phyloP scores from a whole-genome alignment of 306 rosid species.

The Rosa rugosa region DNA sequence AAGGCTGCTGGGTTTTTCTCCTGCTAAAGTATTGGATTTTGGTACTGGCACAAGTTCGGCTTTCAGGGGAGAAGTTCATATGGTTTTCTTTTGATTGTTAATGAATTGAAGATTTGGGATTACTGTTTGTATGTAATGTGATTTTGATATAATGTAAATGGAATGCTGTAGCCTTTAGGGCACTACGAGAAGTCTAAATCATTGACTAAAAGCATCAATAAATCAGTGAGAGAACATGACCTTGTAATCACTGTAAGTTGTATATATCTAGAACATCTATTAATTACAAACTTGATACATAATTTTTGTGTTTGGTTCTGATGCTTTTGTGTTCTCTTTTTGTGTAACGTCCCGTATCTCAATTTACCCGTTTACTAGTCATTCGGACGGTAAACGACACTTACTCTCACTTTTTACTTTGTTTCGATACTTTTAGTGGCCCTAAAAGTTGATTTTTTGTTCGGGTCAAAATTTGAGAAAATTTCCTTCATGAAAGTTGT shows the following conservation, averaged over 20 bases:
- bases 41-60: slow-evolving; percentile 97
- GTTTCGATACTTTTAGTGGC: too few species aligned
- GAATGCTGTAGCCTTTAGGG: slow-evolving; percentile 49
- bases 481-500: too few species aligned
- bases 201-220: slow-evolving; percentile 53
- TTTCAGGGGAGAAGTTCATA: slow-evolving; percentile 64
- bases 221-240: slow-evolving; percentile 84
- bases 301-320: not conserved
- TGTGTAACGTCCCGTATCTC: too few species aligned
- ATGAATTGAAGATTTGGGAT: not conserved
- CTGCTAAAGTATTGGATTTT: slow-evolving; percentile 73
- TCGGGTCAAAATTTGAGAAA: too few species aligned
- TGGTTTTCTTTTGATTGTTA: slow-evolving; percentile 18
- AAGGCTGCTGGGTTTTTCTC: slow-evolving; percentile 86
- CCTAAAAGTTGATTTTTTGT: too few species aligned
- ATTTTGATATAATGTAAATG: slow-evolving; percentile 24
- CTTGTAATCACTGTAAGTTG: slow-evolving; percentile 94
- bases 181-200: slow-evolving; percentile 79
- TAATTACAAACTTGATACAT: not conserved
- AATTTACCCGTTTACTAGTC: too few species aligned
- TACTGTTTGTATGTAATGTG: slow-evolving; percentile 2
- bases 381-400: too few species aligned
- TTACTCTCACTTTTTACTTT: too few species aligned
- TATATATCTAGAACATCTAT: slow-evolving; percentile 8
- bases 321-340: too few species aligned